These are phyloP conservation scores for Entamoeba invadens DNA, from an alignment of 208 protist species.

Conservation along the genomic window DNA sequence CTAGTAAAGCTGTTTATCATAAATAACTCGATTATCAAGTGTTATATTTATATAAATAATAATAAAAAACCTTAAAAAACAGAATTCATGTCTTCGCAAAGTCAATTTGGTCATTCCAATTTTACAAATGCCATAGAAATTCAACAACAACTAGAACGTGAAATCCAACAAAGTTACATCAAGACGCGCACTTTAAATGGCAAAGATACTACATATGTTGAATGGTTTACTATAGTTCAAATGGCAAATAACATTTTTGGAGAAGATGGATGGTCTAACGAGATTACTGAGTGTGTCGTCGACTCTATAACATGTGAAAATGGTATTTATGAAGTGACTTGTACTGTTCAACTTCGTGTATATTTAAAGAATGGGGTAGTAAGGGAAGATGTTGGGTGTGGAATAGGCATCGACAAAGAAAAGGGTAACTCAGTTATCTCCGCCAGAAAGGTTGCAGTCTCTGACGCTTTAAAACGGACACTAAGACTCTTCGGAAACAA, in stretches of 20 bases:
- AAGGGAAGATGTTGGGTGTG: slow-evolving; percentile 21
- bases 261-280: slow-evolving; percentile 10
- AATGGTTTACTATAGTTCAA: background rate
- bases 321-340: background rate
- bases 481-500: slow-evolving; percentile 22
- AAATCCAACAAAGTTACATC: too few relatives aligned
- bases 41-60: too few relatives aligned
- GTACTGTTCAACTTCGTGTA: slow-evolving; percentile 10
- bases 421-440: background rate
- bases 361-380: slow-evolving; percentile 6
- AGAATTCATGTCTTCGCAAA: too few relatives aligned
- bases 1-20: too few relatives aligned
- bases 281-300: background rate
- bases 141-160: too few relatives aligned
- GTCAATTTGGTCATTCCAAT: too few relatives aligned
- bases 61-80: too few relatives aligned
- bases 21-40: too few relatives aligned
- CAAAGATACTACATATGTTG: slow-evolving; percentile 1
- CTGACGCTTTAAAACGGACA: slow-evolving; percentile 15
- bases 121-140: too few relatives aligned
- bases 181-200: too few relatives aligned
- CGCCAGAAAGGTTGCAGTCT: slow-evolving; percentile 16
- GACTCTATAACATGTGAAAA: slow-evolving; percentile 13
- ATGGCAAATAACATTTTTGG: slow-evolving; percentile 25
- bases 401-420: background rate